A percentile compares a stretch with the other conserved stretches of the same genome.
Conservation (phyloP, 169 alveolate species). For the Eimeria acervulina region DNA sequence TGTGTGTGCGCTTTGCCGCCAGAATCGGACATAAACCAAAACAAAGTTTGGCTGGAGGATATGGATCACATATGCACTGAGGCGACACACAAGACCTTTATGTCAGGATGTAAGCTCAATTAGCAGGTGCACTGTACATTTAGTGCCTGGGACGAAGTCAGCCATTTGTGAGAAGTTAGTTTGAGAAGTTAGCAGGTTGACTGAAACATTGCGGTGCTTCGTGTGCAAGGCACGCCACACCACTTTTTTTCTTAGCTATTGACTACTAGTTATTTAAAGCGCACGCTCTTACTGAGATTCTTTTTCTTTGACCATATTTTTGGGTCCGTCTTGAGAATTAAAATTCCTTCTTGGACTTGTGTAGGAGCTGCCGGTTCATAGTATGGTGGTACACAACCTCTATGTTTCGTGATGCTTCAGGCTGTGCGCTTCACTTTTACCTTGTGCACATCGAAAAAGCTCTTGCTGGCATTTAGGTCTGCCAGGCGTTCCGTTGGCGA, state of each 20-base stretch:
- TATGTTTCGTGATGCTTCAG: neutral
- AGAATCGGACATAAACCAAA: neutral
- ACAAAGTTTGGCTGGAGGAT: neutral
- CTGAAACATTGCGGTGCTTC: neutral
- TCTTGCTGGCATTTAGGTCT: neutral
- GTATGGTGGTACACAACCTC: neutral
- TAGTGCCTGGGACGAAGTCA: neutral
- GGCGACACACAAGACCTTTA: neutral
- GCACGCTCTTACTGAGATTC: neutral
- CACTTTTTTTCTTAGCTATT: neutral
- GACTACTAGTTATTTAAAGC: neutral
- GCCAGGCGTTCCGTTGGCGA: neutral
- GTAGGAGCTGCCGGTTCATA: neutral
- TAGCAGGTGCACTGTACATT: no score
- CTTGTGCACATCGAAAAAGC: neutral
- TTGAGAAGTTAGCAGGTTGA: no score
- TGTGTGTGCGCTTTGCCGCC: neutral
- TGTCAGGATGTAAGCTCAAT: neutral
- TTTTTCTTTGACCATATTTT: neutral
- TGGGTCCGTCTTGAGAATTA: neutral
- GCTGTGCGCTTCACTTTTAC: neutral
- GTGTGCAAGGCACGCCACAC: neutral
- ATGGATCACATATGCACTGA: neutral
- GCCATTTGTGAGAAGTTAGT: neutral
- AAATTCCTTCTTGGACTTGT: neutral